Evolutionary conservation across 352 stramenopile genomes (phyloP), one percentile per base, ranked within the genome.

Genomic region (Salisapilia sapeloensis): DNA sequence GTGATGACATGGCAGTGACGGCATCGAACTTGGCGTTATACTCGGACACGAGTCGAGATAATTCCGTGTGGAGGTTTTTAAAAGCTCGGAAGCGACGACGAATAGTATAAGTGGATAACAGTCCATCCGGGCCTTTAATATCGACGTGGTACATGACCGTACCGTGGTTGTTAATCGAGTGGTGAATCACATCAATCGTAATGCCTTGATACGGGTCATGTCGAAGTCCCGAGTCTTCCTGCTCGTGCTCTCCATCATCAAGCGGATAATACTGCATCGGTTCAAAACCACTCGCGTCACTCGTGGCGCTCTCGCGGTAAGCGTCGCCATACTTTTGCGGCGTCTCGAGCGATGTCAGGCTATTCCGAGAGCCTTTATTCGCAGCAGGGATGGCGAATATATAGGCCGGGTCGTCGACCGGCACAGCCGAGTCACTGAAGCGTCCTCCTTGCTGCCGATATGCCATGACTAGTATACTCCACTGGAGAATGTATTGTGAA

Each of bases 101-200:
- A 46, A 90, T 90, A 4, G 74, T 90, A 59, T 90, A 90, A 3
- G 74, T 83, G 24, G 65, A 80, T 9, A 87, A 43, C 31, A 84
- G 47, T 0, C 69, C 69, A 19, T 84, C 54, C 0, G 70, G 71
- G 6, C 65, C 66, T 40, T 83, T 79, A 28, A 90, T 82, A 34
- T 90, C 74, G 32, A 90, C 70, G 48, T 90, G 74, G 41, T 90
- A 90, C 67, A 90, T 84, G 36, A 90, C 74, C 22, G 65, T 50
- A 15, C 59, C 59, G 24, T 72, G 42, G 33, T 50, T 64, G 49
- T 53, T 56, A 35, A 72, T 50, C 39, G 59, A 72, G 33, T 72
- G 53, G 46, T 53, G 62, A 33, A 50, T 69, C 17, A 72, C 55
- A 6, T 67, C 56, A 12, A 67, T 45, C 0, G 44, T 56, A 31